Evolutionary conservation across 2,329 filamentous ascomycete species (phyloP).

Genomic region (Dothistroma pini): DNA sequence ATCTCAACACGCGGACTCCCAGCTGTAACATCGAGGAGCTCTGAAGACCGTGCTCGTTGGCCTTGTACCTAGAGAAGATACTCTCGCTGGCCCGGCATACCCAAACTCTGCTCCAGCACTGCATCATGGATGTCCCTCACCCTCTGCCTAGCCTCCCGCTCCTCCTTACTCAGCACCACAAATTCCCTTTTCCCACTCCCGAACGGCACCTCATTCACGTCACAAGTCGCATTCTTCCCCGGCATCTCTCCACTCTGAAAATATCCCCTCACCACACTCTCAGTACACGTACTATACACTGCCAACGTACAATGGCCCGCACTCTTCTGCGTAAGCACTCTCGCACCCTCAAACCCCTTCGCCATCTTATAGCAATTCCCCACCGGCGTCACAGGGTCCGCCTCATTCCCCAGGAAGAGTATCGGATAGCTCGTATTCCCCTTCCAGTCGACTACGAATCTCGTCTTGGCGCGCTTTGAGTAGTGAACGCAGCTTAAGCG

Average conservation of each 20-base stretch:
- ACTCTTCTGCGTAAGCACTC: conserved; percentile 28
- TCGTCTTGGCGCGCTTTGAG: conserved; percentile 35
- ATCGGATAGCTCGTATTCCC: conserved; percentile 31
- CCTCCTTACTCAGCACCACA: background rate
- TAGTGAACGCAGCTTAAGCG: conserved; percentile 40
- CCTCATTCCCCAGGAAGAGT: conserved; percentile 32
- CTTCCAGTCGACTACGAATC: conserved; percentile 31
- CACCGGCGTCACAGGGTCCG: conserved; percentile 34
- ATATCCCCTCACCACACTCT: conserved; percentile 26
- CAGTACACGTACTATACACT: conserved; percentile 28
- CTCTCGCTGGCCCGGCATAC: background rate
- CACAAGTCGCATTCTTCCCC: conserved; percentile 25
- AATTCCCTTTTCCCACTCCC: background rate
- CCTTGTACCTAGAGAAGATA: too few relatives aligned
- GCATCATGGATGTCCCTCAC: background rate
- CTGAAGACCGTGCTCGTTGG: too few relatives aligned
- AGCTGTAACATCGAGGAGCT: too few relatives aligned
- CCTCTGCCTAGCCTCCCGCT: background rate
- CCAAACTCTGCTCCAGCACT: background rate
- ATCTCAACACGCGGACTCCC: too few relatives aligned
- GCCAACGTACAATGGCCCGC: conserved; percentile 30
- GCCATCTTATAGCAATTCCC: conserved; percentile 33
- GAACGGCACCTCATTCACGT: conserved; percentile 32
- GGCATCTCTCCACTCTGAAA: conserved; percentile 33
- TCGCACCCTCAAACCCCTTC: conserved; percentile 11